Evolutionary conservation across 257 asterid genomes (phyloP).

Genomic region (Mentha longifolia): DNA sequence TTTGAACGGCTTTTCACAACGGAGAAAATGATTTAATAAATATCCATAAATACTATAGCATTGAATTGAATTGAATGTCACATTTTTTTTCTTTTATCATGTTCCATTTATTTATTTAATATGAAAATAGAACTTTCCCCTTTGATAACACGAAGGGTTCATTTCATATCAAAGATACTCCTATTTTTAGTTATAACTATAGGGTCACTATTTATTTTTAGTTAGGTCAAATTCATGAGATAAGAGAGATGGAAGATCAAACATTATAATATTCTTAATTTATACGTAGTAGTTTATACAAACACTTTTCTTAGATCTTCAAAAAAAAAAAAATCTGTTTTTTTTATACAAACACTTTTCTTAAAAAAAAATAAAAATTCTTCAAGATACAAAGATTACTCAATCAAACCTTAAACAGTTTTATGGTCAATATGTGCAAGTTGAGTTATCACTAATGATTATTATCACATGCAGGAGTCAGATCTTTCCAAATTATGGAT

Average conservation of each 20-base stretch:
- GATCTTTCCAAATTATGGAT: slow-evolving; percentile 9
- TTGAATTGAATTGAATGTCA: neutral
- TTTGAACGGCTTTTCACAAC: neutral
- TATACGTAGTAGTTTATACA: too few relatives aligned
- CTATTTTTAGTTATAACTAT: neutral
- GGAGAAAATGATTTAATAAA: neutral
- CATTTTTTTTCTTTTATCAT: neutral
- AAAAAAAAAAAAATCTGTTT: too few relatives aligned
- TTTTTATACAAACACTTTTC: neutral
- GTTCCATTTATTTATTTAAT: neutral
- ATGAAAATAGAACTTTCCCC: neutral
- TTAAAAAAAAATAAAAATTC: too few relatives aligned
- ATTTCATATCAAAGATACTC: neutral
- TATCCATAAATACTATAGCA: neutral
- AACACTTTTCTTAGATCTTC: neutral
- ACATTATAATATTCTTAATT: neutral
- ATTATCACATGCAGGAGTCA: slow-evolving; percentile 25
- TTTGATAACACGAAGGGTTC: slow-evolving; percentile 2
- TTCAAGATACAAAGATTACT: neutral
- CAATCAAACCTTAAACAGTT: neutral
- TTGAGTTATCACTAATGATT: slow-evolving; percentile 34
- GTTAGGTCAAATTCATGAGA: slow-evolving; percentile 2
- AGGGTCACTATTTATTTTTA: neutral
- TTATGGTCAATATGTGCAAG: slow-evolving; percentile 16
- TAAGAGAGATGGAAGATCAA: neutral